Evolutionary conservation across 306 rosid genomes (phyloP), one percentile per base, ranked within the genome.

Genomic region (Citrullus colocynthis): DNA sequence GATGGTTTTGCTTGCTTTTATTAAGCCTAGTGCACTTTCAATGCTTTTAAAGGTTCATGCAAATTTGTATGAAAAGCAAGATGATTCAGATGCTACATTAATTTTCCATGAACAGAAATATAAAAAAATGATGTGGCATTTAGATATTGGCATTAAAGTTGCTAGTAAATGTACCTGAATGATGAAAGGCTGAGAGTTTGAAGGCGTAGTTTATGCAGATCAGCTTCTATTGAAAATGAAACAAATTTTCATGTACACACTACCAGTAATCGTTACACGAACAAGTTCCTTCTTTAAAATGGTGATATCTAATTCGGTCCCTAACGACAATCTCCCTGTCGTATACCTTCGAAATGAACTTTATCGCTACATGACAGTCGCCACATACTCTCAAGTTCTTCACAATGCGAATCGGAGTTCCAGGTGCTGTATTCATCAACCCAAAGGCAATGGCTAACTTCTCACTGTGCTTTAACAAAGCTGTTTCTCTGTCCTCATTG

Each of bases 261-360:
- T 76, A 81, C 84, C 84, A 81, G 67, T 65, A 81, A 78, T 81
- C 84, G 11, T 78, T 58, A 67, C 84, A 81, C 5, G 84, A 81
- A 58, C 84, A 81, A 54, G 60, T 28, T 32, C 84, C 84, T 30
- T 81, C 84, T 45, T 55, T 77, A 57, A 81, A 81, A 67, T 66
- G 76, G 75, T 81, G 84, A 70, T 52, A 81, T 63, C 84, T 67
- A 39, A 64, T 81, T 18, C 76, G 34, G 51, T 81, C 84, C 80
- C 84, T 41, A 6, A 81, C 80, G 55, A 81, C 18, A 20, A 81
- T 81, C 75, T 76, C 59, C 49, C 84, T 63, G 30, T 76, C 61
- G 71, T 57, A 66, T 6, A 81, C 75, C 63, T 67, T 76, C 2
- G 80, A 76, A 44, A 67, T 77, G 65, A 76, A 69, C 56, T 81